Percentiles rank a stretch among this genome's conserved stretches.
Evolutionary conservation across 2,329 filamentous ascomycete species (phyloP).

Genomic region (Fusarium tuaranense): DNA sequence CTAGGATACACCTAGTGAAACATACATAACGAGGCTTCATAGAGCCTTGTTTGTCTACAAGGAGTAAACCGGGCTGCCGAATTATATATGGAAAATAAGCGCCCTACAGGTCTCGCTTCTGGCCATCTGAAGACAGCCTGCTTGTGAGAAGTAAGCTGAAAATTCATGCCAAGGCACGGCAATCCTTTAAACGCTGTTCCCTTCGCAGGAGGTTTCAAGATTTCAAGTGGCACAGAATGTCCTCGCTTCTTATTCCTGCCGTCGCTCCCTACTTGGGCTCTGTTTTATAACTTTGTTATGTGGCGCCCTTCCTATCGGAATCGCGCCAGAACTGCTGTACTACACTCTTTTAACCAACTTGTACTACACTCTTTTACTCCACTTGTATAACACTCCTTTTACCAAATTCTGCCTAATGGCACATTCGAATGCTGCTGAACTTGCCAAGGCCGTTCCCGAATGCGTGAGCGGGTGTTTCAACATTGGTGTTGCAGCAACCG

Average conservation of each 20-base stretch:
- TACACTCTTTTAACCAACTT: neutral
- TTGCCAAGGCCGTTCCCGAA: conserved; percentile 33
- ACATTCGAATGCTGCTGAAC: conserved; percentile 32
- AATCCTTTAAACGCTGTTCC: conserved; percentile 16
- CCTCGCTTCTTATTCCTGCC: neutral
- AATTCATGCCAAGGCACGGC: neutral
- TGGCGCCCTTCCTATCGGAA: neutral
- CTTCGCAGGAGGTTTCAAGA: neutral
- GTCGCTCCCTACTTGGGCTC: neutral
- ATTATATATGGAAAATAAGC: neutral
- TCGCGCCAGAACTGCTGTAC: neutral
- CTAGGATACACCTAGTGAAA: neutral
- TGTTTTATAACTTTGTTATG: neutral
- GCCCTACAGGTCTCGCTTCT: neutral
- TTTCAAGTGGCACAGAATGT: neutral
- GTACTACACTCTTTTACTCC: neutral
- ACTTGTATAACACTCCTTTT: neutral
- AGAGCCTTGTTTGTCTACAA: neutral
- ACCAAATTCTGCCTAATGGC: conserved; percentile 24
- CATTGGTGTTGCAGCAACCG: conserved; percentile 38
- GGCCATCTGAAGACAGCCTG: neutral
- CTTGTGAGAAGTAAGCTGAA: neutral
- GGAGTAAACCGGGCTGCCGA: neutral
- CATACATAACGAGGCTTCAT: neutral
- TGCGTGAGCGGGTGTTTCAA: conserved; percentile 39